A percentile compares a stretch with the other conserved stretches of the same genome.
Conservation (phyloP, 495 filamentous ascomycete genomes). For the Trichocladium uniseriatum region DNA sequence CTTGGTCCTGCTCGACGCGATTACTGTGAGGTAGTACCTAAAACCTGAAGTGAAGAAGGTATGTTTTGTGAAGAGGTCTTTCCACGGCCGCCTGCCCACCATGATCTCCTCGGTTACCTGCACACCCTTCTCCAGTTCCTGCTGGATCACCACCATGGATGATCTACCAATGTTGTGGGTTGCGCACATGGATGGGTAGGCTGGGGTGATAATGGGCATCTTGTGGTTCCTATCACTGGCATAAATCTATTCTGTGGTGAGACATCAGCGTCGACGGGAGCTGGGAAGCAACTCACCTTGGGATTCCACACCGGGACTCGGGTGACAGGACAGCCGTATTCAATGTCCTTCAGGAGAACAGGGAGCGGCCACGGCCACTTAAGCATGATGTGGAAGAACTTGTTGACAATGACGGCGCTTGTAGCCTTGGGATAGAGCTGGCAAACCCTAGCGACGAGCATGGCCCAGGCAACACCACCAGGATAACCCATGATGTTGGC, state of each 20-base stretch:
- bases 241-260: conserved; percentile 54
- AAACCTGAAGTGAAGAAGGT: conserved; percentile 87
- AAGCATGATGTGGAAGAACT: conserved; percentile 88
- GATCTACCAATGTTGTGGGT: conserved; percentile 88
- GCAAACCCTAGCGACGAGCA: conserved; percentile 90
- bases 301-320: conserved; percentile 84
- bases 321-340: conserved; percentile 64
- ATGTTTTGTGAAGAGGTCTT: conserved; percentile 77
- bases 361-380: conserved; percentile 92
- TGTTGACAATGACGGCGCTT: conserved; percentile 71
- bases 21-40: conserved; percentile 87
- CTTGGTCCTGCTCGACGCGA: conserved; percentile 75
- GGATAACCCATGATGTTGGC: conserved; percentile 93
- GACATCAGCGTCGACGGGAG: conserved; percentile 20
- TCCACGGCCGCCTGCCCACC: conserved; percentile 63
- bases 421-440: conserved; percentile 94
- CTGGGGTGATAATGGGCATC: conserved; percentile 96
- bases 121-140: conserved; percentile 69
- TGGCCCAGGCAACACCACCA: conserved; percentile 95
- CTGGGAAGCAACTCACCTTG: conserved; percentile 45
- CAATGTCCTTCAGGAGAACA: conserved; percentile 79
- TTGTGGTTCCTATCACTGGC: conserved; percentile 69
- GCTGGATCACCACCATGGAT: conserved; percentile 71
- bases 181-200: conserved; percentile 93
- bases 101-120: conserved; percentile 76